Conservation (phyloP, 202 grass and related monocot genomes). For the Setaria viridis region DNA sequence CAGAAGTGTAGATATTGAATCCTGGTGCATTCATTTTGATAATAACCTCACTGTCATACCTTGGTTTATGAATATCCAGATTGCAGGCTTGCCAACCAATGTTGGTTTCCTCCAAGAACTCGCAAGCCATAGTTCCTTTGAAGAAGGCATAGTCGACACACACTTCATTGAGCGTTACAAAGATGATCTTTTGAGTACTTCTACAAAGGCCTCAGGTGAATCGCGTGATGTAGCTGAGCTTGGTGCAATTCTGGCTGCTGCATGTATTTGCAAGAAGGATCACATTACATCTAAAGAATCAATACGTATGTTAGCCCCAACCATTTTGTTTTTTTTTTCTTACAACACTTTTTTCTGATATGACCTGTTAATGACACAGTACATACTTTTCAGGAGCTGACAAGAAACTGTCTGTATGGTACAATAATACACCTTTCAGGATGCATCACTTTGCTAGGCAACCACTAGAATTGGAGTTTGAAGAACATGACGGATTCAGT, state of each 20-base stretch:
- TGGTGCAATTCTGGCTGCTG: conserved; percentile 75
- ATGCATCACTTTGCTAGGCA: conserved; percentile 80
- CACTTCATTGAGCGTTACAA: conserved; percentile 90
- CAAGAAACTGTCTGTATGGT: conserved; percentile 70
- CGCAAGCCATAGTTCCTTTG: conserved; percentile 85
- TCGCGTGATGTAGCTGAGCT: conserved; percentile 50
- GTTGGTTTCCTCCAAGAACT: conserved; percentile 84
- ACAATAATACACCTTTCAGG: conserved; percentile 73
- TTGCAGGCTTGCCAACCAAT: conserved; percentile 96
- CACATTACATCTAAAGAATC: conserved; percentile 55
- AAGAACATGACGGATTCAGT: conserved; percentile 62
- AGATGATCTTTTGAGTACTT: conserved; percentile 72
- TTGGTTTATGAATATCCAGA: conserved; percentile 60
- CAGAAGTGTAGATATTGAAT: conserved; percentile 13
- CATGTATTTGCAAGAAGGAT: conserved; percentile 84
- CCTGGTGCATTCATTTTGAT: conserved; percentile 10
- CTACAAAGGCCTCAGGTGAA: conserved; percentile 48
- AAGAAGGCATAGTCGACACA: conserved; percentile 82
- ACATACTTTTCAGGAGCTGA: conserved; percentile 48
- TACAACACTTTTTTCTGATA: conserved; percentile 9
- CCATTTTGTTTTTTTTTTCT: conserved; percentile 8
- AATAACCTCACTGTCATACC: conserved; percentile 16
- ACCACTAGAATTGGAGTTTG: conserved; percentile 74
- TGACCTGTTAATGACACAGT: conserved; percentile 22
- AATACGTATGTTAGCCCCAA: conserved; percentile 58